Evolutionary conservation across 805 yeast genomes (phyloP).

Genomic region (Candida oleophila): DNA sequence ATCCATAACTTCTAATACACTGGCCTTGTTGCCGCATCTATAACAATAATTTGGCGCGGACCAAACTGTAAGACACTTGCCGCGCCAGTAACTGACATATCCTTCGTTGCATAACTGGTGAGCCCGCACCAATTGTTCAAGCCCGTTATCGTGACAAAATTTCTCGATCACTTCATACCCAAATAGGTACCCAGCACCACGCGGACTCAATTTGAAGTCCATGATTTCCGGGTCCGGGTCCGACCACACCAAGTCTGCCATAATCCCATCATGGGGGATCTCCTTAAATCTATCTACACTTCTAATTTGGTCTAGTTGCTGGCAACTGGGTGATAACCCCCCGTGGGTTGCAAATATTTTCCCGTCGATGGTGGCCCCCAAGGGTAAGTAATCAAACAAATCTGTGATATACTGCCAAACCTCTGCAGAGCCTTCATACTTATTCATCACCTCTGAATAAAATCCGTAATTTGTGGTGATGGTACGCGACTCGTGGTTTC

Average conservation of each 20-base stretch:
- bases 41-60: constrained; percentile 98
- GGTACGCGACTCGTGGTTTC: constrained; percentile 95
- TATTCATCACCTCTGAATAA: constrained; percentile 88
- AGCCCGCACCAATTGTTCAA: constrained; percentile 84
- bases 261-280: constrained; percentile 98
- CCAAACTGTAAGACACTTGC: constrained; percentile 95
- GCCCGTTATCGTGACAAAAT: constrained; percentile 72
- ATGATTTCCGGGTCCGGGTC: constrained; percentile 85
- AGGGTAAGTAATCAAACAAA: constrained; percentile 84
- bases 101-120: constrained; percentile 98
- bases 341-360: constrained; percentile 95
- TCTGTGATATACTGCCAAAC: constrained; percentile 93
- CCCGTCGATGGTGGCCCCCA: constrained; percentile 88
- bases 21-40: constrained; percentile 94
- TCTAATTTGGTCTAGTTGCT: constrained; percentile 86
- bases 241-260: constrained; percentile 99
- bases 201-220: constrained; percentile 84
- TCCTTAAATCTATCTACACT: constrained; percentile 90
- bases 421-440: constrained; percentile 68
- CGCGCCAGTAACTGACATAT: constrained; percentile 86
- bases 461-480: constrained; percentile 97
- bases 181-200: constrained; percentile 98
- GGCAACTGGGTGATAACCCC: constrained; percentile 93
- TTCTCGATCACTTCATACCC: constrained; percentile 89
- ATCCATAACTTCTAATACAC: constrained; percentile 81